A percentile compares a stretch with the other conserved stretches of the same genome.
Evolutionary conservation across 345 rosid species (phyloP).

Genomic region (Camelina laxa): DNA sequence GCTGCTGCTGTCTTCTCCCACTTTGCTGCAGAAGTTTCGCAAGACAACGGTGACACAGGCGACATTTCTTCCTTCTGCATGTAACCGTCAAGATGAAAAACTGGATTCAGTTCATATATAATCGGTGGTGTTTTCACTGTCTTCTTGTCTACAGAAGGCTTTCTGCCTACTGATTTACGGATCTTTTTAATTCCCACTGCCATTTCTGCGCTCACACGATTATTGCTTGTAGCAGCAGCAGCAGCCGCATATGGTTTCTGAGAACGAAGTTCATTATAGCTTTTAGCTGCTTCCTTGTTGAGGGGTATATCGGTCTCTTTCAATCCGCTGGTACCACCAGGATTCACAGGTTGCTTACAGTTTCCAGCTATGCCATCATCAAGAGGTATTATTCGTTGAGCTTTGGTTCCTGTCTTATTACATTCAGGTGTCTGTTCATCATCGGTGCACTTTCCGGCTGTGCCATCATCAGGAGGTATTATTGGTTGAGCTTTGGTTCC

Average conservation of each 20-base stretch:
- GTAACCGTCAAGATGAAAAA: constrained; percentile 41
- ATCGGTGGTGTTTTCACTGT: constrained; percentile 15
- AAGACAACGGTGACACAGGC: constrained; percentile 32
- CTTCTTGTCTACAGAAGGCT: constrained; percentile 23
- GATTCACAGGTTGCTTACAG: constrained; percentile 38
- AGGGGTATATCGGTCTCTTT: constrained; percentile 27
- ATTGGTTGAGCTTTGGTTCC: constrained; percentile 45
- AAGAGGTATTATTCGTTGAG: constrained; percentile 41
- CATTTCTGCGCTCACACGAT: constrained; percentile 18
- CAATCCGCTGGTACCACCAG: constrained; percentile 22
- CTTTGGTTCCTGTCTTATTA: constrained; percentile 50
- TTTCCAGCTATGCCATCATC: constrained; percentile 35
- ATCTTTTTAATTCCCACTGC: constrained; percentile 12
- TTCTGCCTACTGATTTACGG: constrained; percentile 18
- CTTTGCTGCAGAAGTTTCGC: constrained; percentile 32
- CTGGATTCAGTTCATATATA: constrained; percentile 27
- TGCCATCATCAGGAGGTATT: not conserved
- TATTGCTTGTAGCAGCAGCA: constrained; percentile 17
- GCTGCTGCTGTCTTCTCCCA: constrained; percentile 26
- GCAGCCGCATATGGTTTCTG: constrained; percentile 19
- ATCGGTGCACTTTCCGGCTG: constrained; percentile 15
- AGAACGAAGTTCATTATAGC: constrained; percentile 18
- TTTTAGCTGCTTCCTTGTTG: constrained; percentile 23
- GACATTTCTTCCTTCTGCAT: constrained; percentile 33
- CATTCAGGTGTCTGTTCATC: constrained; percentile 57